Conservation (phyloP, 345 rosid species). For the Acer saccharum region DNA sequence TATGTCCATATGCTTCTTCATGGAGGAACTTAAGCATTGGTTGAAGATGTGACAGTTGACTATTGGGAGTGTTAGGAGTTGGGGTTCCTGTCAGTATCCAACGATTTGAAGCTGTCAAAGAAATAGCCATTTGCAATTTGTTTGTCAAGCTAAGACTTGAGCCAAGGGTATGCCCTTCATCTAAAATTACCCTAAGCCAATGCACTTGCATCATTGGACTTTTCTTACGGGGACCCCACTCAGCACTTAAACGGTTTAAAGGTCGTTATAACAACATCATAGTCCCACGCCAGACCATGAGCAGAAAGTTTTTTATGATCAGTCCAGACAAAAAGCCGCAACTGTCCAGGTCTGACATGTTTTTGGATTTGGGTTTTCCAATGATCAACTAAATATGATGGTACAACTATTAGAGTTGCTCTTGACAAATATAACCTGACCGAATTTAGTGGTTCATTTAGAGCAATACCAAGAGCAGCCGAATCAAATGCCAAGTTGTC, state of each 20-base stretch:
- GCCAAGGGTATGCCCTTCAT: conserved; percentile 99
- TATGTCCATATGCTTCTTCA: conserved; percentile 85
- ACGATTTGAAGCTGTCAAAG: conserved; percentile 76
- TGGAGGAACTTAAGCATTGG: conserved; percentile 91
- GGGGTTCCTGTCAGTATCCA: conserved; percentile 99
- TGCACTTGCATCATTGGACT: conserved; percentile 94
- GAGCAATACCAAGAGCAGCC: conserved; percentile 80
- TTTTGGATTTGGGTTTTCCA: conserved; percentile 88
- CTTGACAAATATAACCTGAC: conserved; percentile 82
- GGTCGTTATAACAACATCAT: conserved; percentile 90
- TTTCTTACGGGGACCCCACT: conserved; percentile 77
- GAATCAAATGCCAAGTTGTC: conserved; percentile 83
- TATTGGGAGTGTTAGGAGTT: conserved; percentile 81
- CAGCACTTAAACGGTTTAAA: conserved; percentile 91
- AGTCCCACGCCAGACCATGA: conserved; percentile 95
- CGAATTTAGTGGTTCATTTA: conserved; percentile 71
- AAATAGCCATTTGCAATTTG: conserved; percentile 93
- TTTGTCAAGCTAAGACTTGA: conserved; percentile 91
- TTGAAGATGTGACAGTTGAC: conserved; percentile 86
- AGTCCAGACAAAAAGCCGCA: conserved; percentile 77
- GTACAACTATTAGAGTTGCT: conserved; percentile 91
- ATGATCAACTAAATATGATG: conserved; percentile 86
- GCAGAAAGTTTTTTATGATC: conserved; percentile 66
- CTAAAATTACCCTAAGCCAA: conserved; percentile 92
- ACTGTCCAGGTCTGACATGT: conserved; percentile 77